phyloP scores from a whole-genome alignment of 2,329 filamentous ascomycete genomes.

The Alternaria burnsii region DNA sequence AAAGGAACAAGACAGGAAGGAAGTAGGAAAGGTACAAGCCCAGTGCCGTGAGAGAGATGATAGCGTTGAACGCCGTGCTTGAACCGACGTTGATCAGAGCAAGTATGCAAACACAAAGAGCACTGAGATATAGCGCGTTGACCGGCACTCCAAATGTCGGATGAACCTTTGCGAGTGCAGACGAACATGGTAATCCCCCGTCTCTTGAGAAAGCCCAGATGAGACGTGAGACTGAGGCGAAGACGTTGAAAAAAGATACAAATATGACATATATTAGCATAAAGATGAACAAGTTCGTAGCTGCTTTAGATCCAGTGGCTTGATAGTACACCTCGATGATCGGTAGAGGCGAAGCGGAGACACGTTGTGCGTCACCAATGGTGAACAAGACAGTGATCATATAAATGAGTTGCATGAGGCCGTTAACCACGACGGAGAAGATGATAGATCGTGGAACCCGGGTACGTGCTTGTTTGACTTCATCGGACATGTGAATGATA shows the following conservation, averaged over 20 bases:
- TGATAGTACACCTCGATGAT: slow-evolving; percentile 59
- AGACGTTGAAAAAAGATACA: slow-evolving; percentile 50
- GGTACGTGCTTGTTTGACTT: slow-evolving; percentile 32
- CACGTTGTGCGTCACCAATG: slow-evolving; percentile 56
- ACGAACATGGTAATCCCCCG: slow-evolving; percentile 50
- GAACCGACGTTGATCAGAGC: slow-evolving; percentile 41
- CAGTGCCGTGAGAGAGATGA: slow-evolving; percentile 42
- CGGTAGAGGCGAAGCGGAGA: slow-evolving; percentile 41
- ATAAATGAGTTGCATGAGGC: slow-evolving; percentile 52
- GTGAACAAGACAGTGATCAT: slow-evolving; percentile 56
- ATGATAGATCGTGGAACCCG: slow-evolving; percentile 51
- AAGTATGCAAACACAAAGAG: slow-evolving; percentile 39
- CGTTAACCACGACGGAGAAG: slow-evolving; percentile 55
- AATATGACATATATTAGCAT: slow-evolving; percentile 45
- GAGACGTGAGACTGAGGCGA: slow-evolving; percentile 56
- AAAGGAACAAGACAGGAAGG: slow-evolving; percentile 37
- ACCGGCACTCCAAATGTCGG: slow-evolving; percentile 28
- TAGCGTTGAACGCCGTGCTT: slow-evolving; percentile 39
- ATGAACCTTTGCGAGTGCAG: slow-evolving; percentile 37
- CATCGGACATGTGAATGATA: slow-evolving; percentile 53
- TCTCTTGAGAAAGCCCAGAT: slow-evolving; percentile 57
- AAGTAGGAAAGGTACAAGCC: slow-evolving; percentile 44
- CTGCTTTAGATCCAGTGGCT: slow-evolving; percentile 37
- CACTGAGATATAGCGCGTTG: slow-evolving; percentile 30
- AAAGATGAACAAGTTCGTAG: slow-evolving; percentile 54